Percentiles rank a stretch among this genome's conserved stretches.
phyloP scores from a whole-genome alignment of 1,284 basidiomycete genomes.

The Microbotryomycetes sp. region DNA sequence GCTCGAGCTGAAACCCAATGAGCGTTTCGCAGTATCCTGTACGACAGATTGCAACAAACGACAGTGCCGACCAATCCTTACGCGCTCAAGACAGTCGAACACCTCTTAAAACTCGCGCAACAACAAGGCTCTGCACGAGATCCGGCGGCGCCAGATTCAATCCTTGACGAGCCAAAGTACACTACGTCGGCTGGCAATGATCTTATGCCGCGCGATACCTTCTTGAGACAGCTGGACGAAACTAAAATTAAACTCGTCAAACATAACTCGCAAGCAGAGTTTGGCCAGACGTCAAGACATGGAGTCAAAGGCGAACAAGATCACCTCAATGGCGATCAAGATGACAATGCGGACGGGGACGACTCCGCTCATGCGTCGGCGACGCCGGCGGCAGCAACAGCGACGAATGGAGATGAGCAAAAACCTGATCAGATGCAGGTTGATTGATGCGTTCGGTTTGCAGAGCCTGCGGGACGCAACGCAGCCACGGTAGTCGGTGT shows the following conservation, averaged over 20 bases:
- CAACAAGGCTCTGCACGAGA: neutral
- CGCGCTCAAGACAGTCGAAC: conserved; percentile 18
- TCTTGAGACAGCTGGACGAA: neutral
- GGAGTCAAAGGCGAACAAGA: neutral
- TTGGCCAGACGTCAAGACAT: neutral
- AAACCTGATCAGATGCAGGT: too few relatives aligned
- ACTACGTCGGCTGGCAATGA: neutral
- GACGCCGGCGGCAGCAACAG: too few relatives aligned
- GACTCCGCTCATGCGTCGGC: too few relatives aligned
- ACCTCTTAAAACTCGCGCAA: conserved; percentile 7
- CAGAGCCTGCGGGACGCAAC: too few relatives aligned
- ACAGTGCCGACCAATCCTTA: conserved; percentile 29
- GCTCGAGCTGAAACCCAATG: neutral
- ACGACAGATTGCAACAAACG: conserved; percentile 30
- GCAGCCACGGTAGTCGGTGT: too few relatives aligned
- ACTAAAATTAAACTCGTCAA: neutral
- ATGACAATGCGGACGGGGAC: neutral
- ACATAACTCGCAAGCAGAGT: neutral
- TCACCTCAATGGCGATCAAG: neutral
- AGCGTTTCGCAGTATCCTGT: conserved; percentile 21
- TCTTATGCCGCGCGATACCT: neutral
- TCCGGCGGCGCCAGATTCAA: neutral
- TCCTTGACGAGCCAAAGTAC: neutral
- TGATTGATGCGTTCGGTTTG: too few relatives aligned
- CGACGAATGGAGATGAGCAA: too few relatives aligned